Evolutionary conservation across 345 rosid species (phyloP).

Genomic region (Geranium brycei): DNA sequence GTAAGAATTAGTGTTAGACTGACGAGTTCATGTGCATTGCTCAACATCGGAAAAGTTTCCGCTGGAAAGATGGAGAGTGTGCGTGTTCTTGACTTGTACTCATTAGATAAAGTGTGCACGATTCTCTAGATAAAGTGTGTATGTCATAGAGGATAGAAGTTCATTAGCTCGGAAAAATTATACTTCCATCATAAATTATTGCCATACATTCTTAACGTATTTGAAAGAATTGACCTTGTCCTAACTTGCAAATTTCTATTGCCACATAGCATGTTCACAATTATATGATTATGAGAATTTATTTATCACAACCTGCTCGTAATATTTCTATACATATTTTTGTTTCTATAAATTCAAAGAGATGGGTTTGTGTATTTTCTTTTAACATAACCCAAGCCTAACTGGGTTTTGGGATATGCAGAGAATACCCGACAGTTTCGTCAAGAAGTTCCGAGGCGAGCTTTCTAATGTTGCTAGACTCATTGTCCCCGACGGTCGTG

Average conservation of each 20-base stretch:
- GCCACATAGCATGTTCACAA: too few relatives aligned
- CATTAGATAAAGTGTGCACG: too few relatives aligned
- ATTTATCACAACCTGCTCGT: not conserved
- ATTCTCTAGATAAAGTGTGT: too few relatives aligned
- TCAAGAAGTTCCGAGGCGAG: slow-evolving; percentile 20
- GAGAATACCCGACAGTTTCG: slow-evolving; percentile 30
- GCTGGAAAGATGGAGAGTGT: too few relatives aligned
- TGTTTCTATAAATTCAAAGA: not conserved
- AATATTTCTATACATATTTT: too few relatives aligned
- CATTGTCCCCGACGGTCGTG: slow-evolving; percentile 19
- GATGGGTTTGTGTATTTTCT: not conserved
- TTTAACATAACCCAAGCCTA: not conserved
- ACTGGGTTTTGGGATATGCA: slow-evolving; percentile 10
- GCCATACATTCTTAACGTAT: not conserved
- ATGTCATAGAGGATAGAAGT: not conserved
- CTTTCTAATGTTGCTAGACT: slow-evolving; percentile 24
- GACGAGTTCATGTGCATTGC: too few relatives aligned
- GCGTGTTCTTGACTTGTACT: too few relatives aligned
- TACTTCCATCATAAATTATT: too few relatives aligned
- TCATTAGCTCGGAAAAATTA: too few relatives aligned
- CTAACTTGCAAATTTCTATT: not conserved
- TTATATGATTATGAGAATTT: too few relatives aligned
- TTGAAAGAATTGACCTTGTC: not conserved
- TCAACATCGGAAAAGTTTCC: too few relatives aligned
- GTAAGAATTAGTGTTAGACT: too few relatives aligned